A percentile compares a stretch with the other conserved stretches of the same genome.
These are phyloP conservation scores for Leccinum sublutescens DNA, from an alignment of 768 basidiomycete genomes.

Conservation along the genomic window DNA sequence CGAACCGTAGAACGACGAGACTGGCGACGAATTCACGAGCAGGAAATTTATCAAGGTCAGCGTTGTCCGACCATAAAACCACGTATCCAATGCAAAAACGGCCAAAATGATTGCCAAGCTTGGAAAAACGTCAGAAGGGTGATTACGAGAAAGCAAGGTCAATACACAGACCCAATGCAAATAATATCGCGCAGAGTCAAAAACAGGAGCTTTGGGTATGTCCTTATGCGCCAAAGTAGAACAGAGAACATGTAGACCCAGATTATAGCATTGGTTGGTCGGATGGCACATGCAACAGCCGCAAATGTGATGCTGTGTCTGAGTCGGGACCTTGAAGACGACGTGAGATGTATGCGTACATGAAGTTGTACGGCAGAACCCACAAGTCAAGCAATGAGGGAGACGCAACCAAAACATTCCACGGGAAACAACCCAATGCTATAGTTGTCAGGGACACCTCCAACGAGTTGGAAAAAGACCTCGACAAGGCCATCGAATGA, in stretches of 20 bases:
- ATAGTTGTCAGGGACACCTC: slow-evolving; percentile 83
- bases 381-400: slow-evolving; percentile 19
- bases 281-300: slow-evolving; percentile 73
- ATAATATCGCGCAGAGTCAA: slow-evolving; percentile 40
- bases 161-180: slow-evolving; percentile 44
- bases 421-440: slow-evolving; percentile 78
- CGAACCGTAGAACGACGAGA: slow-evolving; percentile 91
- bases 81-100: slow-evolving; percentile 56
- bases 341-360: slow-evolving; percentile 24
- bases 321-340: slow-evolving; percentile 34
- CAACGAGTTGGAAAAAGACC: slow-evolving; percentile 89
- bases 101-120: slow-evolving; percentile 27
- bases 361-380: neutral
- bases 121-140: slow-evolving; percentile 8
- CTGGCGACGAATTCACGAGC: slow-evolving; percentile 73
- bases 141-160: slow-evolving; percentile 2
- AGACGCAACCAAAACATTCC: slow-evolving; percentile 44
- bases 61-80: slow-evolving; percentile 64
- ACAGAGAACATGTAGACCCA: slow-evolving; percentile 72
- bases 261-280: slow-evolving; percentile 87
- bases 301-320: slow-evolving; percentile 52
- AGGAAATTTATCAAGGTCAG: slow-evolving; percentile 85
- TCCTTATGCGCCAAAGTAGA: slow-evolving; percentile 54
- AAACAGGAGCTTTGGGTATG: slow-evolving; percentile 30
- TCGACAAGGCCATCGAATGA: slow-evolving; percentile 76